Evolutionary conservation across 1,284 basidiomycete species (phyloP).

Genomic region (Boletus semigastroideus): DNA sequence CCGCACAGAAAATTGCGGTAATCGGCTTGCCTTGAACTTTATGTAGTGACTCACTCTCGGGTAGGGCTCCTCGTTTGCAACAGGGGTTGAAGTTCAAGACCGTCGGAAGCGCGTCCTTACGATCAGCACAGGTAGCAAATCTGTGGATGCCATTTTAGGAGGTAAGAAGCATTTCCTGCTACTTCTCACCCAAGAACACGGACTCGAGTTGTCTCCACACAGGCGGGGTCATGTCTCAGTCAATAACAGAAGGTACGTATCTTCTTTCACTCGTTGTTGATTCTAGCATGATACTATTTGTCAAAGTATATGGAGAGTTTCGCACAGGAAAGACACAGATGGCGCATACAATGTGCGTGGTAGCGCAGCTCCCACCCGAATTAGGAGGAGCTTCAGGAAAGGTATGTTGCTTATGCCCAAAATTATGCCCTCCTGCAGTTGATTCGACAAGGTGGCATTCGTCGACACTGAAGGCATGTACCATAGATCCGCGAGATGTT

Average conservation of each 20-base stretch:
- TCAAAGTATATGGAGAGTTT: slow-evolving; percentile 73
- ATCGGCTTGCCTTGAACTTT: not conserved
- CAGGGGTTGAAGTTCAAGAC: slow-evolving; percentile 86
- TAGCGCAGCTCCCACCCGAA: slow-evolving; percentile 84
- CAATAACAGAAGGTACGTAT: slow-evolving; percentile 79
- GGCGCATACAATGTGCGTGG: slow-evolving; percentile 89
- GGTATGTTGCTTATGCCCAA: slow-evolving; percentile 36
- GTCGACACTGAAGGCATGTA: slow-evolving; percentile 83
- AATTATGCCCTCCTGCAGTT: not conserved
- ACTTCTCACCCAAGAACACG: not conserved
- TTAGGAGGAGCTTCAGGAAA: slow-evolving; percentile 90
- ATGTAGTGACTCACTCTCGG: slow-evolving; percentile 1
- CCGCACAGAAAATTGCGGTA: slow-evolving; percentile 81
- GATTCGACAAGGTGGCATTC: slow-evolving; percentile 70
- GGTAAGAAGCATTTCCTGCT: slow-evolving; percentile 44
- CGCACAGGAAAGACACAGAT: slow-evolving; percentile 90
- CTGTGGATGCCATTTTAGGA: slow-evolving; percentile 84
- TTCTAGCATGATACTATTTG: slow-evolving; percentile 1
- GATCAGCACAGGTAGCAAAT: slow-evolving; percentile 90
- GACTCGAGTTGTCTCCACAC: not conserved
- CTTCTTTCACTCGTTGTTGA: not conserved
- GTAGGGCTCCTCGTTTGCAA: slow-evolving; percentile 85
- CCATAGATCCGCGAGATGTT: not conserved
- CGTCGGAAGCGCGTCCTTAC: slow-evolving; percentile 75
- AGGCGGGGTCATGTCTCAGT: slow-evolving; percentile 89